These are phyloP conservation scores for Cladosporium phlei DNA, from an alignment of 2,329 filamentous ascomycete species.

Conservation along the genomic window DNA sequence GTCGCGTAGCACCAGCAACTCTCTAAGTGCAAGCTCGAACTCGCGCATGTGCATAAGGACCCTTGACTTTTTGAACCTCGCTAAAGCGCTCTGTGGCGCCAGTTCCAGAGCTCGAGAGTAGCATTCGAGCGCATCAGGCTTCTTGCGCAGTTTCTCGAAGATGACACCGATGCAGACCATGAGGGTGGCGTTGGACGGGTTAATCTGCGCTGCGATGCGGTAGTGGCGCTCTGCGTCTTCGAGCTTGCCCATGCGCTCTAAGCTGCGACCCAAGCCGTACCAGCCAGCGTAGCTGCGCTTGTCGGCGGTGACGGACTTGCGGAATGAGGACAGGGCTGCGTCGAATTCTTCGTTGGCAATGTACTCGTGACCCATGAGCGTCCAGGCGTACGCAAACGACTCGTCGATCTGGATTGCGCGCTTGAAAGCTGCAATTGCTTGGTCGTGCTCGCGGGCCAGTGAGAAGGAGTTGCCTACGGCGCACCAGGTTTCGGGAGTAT, in stretches of 20 bases:
- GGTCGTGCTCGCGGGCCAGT: constrained; percentile 84
- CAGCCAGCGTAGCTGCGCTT: constrained; percentile 96
- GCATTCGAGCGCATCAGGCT: constrained; percentile 69
- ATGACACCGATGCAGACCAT: constrained; percentile 86
- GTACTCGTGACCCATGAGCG: constrained; percentile 91
- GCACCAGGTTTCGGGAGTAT: constrained; percentile 94
- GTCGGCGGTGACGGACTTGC: constrained; percentile 79
- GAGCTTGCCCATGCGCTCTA: constrained; percentile 45
- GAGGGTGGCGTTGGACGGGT: constrained; percentile 87
- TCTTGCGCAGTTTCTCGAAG: constrained; percentile 81
- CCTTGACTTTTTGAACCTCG: constrained; percentile 88
- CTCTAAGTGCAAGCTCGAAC: constrained; percentile 67
- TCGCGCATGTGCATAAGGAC: constrained; percentile 71
- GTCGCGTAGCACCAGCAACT: constrained; percentile 84
- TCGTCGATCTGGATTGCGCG: constrained; percentile 86
- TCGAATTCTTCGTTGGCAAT: constrained; percentile 96
- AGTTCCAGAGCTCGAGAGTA: constrained; percentile 80
- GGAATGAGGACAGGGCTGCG: constrained; percentile 82
- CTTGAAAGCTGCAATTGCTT: constrained; percentile 90
- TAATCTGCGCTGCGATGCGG: constrained; percentile 79
- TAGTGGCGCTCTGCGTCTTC: constrained; percentile 91
- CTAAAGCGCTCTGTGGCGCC: constrained; percentile 73
- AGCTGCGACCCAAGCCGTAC: constrained; percentile 75
- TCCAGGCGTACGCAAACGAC: constrained; percentile 91
- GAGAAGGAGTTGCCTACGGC: constrained; percentile 94